Base-by-base conservation (phyloP, 1,139 yeast genomes). In the Scheffersomyces cryptocercus region DNA sequence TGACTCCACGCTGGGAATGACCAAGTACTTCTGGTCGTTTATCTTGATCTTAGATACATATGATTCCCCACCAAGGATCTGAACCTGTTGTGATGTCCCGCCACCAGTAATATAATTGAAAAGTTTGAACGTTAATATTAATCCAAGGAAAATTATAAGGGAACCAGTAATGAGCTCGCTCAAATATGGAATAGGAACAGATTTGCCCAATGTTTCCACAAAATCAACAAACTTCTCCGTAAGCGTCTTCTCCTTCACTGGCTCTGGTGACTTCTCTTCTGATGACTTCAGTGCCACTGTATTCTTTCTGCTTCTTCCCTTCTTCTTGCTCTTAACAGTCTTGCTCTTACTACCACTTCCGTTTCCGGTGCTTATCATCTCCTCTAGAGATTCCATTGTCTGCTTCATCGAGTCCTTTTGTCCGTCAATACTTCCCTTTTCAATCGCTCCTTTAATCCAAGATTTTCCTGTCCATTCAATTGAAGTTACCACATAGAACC, bases 401-500 rank as follows among this genome's bases (percentile, higher is more conserved):
- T 77, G 68, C 44, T 77, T 79, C 68, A 86, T 77, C 13, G 87
- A 79, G 14, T 82, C 84, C 54, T 81, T 81, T 62, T 95, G 99
- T 0, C 99, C 99, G 43, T 88, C 95, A 43, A 86, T 80, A 12
- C 96, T 81, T 6, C 97, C 97, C 58, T 85, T 90, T 61, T 95
- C 99, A 53, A 95, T 84, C 0, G 95, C 86, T 13, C 95, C 85
- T 64, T 90, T 89, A 54, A 91, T 80, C 90, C 97, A 88, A 29
- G 95, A 85, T 61, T 88, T 88, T n/a, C 91, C 95, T 4, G 88
- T 76, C 99, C 99, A 95, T 38, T 85, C 88, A 47, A 91, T 81
- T 42, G 77, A 69, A 0, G 96, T 85, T 4, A 83, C 73, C 13
- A 84, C 82, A 39, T 73, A 70, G 38, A 91, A 50, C 43, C 74